Base-by-base conservation (phyloP, 108 stramenopile species). In the Mediolabrus comicus region DNA sequence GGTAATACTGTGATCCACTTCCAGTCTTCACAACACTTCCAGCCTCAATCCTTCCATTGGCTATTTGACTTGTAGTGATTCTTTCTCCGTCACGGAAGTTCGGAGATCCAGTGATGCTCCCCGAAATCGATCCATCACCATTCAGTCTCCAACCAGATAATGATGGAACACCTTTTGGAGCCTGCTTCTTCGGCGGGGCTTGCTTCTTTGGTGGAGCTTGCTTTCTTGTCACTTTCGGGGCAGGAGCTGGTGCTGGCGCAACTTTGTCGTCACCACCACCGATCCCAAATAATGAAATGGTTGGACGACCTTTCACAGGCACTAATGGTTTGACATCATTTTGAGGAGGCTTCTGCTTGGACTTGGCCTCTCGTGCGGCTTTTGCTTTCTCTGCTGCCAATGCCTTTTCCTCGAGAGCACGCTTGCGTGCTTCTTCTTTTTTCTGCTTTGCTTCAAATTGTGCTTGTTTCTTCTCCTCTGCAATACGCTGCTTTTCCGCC, bases 11-110 rank as follows among this genome's bases (percentile, higher is more conserved):
- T 1, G 86, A 87, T 11, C 92, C 92, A 66, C 79, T 81, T 24
- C 88, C 89, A 36, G 92, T 94, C 52, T 74, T 75, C 7, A 94
- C 89, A 0, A 85, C 82, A 57, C 78, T 74, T 10, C 85, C 82
- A n/a, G 74, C 54, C 17, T 69, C 79, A 43, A 88, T 59, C 26
- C 51, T 83, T 33, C 88, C 88, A 17, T 74, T 80, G 30, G 59
- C 58, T 52, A 92, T 90, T 56, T 66, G 74, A 72, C 86, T 88
- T 9, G 91, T 92, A 8, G 88, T 88, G 11, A 92, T 71, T 24
- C 69, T 69, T 35, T 89, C 87, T 12, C 86, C 86, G 9, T 87
- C 80, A n/a, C 61, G 58, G 71, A 92, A 92, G 65, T 67, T 80
- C 2, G 60, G 51, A 13, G 91, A 89, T 9, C 87, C 88, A 35